phyloP scores from a whole-genome alignment of 129 eudicot genomes.

The Flaveria ramosissima region DNA sequence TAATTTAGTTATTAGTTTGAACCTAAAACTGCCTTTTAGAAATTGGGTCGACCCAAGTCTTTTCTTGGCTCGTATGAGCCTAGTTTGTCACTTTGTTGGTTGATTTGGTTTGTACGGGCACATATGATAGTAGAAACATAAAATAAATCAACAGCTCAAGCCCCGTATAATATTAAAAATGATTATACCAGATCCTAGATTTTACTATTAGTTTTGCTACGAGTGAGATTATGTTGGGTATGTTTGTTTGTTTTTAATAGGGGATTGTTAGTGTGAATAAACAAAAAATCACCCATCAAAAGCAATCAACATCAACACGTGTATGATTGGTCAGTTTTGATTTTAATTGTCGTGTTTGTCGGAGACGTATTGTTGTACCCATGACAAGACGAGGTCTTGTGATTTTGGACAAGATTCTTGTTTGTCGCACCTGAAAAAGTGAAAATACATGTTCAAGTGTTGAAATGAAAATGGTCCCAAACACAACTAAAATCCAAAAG shows the following conservation, averaged over 20 bases:
- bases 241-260: no score
- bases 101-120: neutral
- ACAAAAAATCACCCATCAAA: slow-evolving; percentile 5
- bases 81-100: neutral
- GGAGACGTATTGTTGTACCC: neutral
- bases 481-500: slow-evolving; percentile 9
- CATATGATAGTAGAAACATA: neutral
- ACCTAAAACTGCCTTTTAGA: neutral
- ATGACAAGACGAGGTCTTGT: slow-evolving; percentile 4
- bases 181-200: neutral
- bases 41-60: neutral
- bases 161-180: neutral
- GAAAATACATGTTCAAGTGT: neutral
- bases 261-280: neutral
- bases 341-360: neutral
- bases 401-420: neutral
- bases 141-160: neutral
- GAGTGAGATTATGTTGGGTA: no score
- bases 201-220: no score
- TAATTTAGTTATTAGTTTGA: slow-evolving; percentile 40
- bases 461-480: slow-evolving; percentile 26
- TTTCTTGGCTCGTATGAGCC: neutral
- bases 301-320: neutral
- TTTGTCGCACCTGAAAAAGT: slow-evolving; percentile 7
- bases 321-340: slow-evolving; percentile 1